Evolutionary conservation across 2,329 filamentous ascomycete species (phyloP).

Genomic region (Metarhizium anisopliae): DNA sequence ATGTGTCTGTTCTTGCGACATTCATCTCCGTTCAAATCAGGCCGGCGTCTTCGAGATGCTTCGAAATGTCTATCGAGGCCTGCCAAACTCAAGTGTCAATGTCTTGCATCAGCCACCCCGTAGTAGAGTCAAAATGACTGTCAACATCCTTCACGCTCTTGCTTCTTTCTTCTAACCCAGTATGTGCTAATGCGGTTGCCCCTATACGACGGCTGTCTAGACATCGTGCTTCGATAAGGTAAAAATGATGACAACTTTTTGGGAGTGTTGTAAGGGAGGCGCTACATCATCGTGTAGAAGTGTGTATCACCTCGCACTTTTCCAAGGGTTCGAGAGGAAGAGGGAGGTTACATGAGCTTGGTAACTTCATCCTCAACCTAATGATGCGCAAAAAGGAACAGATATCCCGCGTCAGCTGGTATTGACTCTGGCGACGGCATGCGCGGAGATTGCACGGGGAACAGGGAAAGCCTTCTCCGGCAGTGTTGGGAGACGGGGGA

Average conservation of each 20-base stretch:
- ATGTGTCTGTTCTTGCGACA: background rate
- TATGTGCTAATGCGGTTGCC: background rate
- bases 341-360: slow-evolving; percentile 66
- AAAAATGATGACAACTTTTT: background rate
- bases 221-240: background rate
- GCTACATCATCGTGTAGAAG: background rate
- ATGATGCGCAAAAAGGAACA: slow-evolving; percentile 16
- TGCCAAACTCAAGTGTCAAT: slow-evolving; percentile 21
- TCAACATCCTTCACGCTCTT: background rate
- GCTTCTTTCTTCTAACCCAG: background rate
- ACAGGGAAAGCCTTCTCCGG: background rate
- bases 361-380: slow-evolving; percentile 85
- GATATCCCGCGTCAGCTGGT: slow-evolving; percentile 20
- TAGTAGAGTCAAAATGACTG: background rate
- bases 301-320: background rate
- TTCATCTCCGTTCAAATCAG: slow-evolving; percentile 14
- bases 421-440: slow-evolving; percentile 11
- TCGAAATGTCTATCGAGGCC: slow-evolving; percentile 17
- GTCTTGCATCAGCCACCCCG: slow-evolving; percentile 7
- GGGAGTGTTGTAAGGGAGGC: background rate
- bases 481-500: background rate
- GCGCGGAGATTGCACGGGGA: slow-evolving; percentile 6
- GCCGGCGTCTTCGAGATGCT: slow-evolving; percentile 19
- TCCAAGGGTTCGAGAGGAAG: background rate
- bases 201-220: background rate